These are phyloP conservation scores for Cornus controversa DNA, from an alignment of 148 eudicot genomes.

Conservation along the genomic window DNA sequence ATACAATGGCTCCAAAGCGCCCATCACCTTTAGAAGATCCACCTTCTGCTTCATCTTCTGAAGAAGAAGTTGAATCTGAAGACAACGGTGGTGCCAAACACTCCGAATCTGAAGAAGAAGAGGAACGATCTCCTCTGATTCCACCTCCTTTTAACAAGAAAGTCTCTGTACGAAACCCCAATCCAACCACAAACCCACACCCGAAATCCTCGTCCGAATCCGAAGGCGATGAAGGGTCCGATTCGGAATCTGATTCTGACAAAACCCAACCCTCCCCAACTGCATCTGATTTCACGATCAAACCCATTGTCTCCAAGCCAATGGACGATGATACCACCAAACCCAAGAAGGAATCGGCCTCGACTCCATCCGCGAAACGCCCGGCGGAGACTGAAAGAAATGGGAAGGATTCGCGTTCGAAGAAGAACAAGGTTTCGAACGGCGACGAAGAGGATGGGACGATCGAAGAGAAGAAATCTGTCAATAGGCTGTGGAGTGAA, in stretches of 20 bases:
- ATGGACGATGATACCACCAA: slow-evolving; percentile 1
- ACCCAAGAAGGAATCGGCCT: slow-evolving; percentile 9
- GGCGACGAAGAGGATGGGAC: slow-evolving; percentile 24
- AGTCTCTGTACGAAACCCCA: not conserved
- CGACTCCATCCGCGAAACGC: slow-evolving; percentile 12
- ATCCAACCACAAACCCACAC: slow-evolving; percentile 5
- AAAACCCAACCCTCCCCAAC: slow-evolving; percentile 14
- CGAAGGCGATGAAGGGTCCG: slow-evolving; percentile 7
- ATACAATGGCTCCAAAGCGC: slow-evolving; percentile 29
- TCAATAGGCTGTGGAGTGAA: slow-evolving; percentile 54
- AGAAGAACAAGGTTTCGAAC: slow-evolving; percentile 22
- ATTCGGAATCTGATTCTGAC: slow-evolving; percentile 20
- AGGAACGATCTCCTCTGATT: not conserved
- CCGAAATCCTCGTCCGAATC: not conserved
- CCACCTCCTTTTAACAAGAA: not conserved
- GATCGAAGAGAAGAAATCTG: slow-evolving; percentile 31
- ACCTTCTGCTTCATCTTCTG: slow-evolving; percentile 36
- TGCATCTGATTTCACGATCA: slow-evolving; percentile 29
- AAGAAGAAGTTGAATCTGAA: slow-evolving; percentile 11
- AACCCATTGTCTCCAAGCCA: slow-evolving; percentile 17
- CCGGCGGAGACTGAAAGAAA: slow-evolving; percentile 17
- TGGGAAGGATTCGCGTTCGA: slow-evolving; percentile 16
- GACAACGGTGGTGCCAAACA: not conserved
- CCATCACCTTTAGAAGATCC: slow-evolving; percentile 30
- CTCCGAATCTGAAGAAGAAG: slow-evolving; percentile 13